A percentile compares a stretch with the other conserved stretches of the same genome.
phyloP scores from a whole-genome alignment of 2,329 filamentous ascomycete genomes.

The Aspergillus neoniger region DNA sequence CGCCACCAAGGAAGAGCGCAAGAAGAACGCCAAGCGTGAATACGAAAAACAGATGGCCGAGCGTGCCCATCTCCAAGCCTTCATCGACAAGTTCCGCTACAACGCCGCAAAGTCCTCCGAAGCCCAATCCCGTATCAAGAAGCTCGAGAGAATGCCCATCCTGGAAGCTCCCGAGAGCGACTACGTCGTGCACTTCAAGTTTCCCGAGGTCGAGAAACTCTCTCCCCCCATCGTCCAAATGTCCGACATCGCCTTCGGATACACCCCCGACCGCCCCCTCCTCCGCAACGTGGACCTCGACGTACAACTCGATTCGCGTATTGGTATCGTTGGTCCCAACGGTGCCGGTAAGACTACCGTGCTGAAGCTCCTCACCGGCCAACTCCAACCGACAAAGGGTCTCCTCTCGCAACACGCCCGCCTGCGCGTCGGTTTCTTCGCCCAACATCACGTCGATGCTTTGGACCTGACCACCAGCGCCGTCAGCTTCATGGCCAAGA shows the following conservation, averaged over 20 bases:
- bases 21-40: slow-evolving; percentile 94
- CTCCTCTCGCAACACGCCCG: slow-evolving; percentile 86
- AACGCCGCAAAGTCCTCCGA: slow-evolving; percentile 98
- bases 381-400: slow-evolving; percentile 73
- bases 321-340: slow-evolving; percentile 98
- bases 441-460: slow-evolving; percentile 96
- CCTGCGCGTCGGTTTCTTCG: slow-evolving; percentile 92
- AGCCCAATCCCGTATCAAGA: slow-evolving; percentile 98
- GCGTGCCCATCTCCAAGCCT: slow-evolving; percentile 89
- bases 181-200: slow-evolving; percentile 95
- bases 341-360: slow-evolving; percentile 98
- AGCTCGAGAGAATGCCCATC: slow-evolving; percentile 93
- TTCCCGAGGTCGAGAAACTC: slow-evolving; percentile 96
- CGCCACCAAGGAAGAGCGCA: slow-evolving; percentile 92
- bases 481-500: slow-evolving; percentile 94
- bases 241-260: slow-evolving; percentile 88
- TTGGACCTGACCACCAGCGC: slow-evolving; percentile 86
- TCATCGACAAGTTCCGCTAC: slow-evolving; percentile 99
- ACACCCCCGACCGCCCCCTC: slow-evolving; percentile 74
- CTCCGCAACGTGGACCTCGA: slow-evolving; percentile 88
- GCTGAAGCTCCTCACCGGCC: slow-evolving; percentile 93
- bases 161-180: slow-evolving; percentile 87
- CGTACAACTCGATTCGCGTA: slow-evolving; percentile 95
- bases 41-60: slow-evolving; percentile 98
- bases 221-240: slow-evolving; percentile 98